A percentile compares a stretch with the other conserved stretches of the same genome.
phyloP scores from a whole-genome alignment of 2,329 filamentous ascomycete genomes.

The Fusarium falciforme region DNA sequence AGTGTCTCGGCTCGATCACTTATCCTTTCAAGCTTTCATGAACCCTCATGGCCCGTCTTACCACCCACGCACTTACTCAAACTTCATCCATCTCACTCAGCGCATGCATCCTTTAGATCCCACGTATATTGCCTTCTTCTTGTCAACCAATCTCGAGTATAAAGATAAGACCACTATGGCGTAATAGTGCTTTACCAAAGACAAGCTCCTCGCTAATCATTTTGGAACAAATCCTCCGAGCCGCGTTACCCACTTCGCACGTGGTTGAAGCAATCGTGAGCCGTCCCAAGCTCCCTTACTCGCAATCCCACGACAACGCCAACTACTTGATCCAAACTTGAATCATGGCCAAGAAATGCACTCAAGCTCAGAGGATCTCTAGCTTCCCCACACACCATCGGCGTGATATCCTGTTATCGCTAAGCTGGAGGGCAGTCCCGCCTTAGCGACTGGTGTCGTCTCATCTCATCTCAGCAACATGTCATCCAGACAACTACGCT shows the following conservation, averaged over 20 bases:
- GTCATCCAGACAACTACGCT: neutral
- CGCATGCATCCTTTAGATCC: neutral
- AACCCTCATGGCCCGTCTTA: neutral
- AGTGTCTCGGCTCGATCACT: neutral
- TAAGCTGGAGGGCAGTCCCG: neutral
- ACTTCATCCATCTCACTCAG: neutral
- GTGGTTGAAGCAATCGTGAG: neutral
- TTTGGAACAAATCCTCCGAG: neutral
- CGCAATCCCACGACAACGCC: neutral
- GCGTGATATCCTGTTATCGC: neutral
- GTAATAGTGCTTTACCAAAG: neutral
- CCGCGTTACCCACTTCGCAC: neutral
- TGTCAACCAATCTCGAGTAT: neutral
- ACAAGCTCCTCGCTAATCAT: neutral
- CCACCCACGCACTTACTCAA: neutral
- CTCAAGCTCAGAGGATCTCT: neutral
- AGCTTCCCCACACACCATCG: neutral
- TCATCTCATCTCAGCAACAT: neutral
- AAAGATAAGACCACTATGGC: conserved; percentile 1
- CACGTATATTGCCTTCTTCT: neutral
- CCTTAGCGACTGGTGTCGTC: neutral
- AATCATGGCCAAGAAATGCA: neutral
- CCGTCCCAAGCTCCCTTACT: neutral
- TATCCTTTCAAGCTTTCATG: neutral
- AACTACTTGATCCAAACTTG: neutral